A percentile compares a stretch with the other conserved stretches of the same genome.
Conservation (phyloP, 768 basidiomycete species). For the Xerocomus potaroensis region DNA sequence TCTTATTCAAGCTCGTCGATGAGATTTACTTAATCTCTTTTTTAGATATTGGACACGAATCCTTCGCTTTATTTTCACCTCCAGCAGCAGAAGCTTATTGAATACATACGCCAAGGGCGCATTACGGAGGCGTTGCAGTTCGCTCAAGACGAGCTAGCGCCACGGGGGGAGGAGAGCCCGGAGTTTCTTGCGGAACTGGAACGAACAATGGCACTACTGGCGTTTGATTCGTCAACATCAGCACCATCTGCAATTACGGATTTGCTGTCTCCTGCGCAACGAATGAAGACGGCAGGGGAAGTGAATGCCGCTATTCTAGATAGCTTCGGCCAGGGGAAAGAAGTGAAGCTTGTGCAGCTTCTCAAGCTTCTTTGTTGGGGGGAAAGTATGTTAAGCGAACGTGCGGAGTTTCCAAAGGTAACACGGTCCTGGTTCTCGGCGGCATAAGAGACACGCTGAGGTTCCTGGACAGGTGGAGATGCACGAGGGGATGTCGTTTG, state of each 20-base stretch:
- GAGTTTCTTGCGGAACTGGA: constrained; percentile 92
- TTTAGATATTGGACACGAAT: constrained; percentile 94
- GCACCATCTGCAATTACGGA: constrained; percentile 64
- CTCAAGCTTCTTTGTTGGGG: constrained; percentile 88
- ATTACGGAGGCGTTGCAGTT: constrained; percentile 81
- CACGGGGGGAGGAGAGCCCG: constrained; percentile 90
- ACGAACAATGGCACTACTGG: constrained; percentile 89
- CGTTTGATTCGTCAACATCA: constrained; percentile 61
- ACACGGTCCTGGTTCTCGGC: constrained; percentile 17
- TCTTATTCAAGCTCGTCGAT: constrained; percentile 1
- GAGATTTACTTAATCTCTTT: constrained; percentile 12
- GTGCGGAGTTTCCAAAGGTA: constrained; percentile 78
- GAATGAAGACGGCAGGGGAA: constrained; percentile 92
- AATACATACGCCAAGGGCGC: constrained; percentile 81
- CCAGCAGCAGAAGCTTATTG: constrained; percentile 94
- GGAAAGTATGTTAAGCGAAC: constrained; percentile 71
- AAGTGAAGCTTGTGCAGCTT: constrained; percentile 82
- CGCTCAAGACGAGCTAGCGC: constrained; percentile 91
- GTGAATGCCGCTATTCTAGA: constrained; percentile 95
- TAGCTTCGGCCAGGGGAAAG: constrained; percentile 85
- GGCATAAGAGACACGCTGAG: constrained; percentile 24
- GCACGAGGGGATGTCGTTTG: constrained; percentile 19
- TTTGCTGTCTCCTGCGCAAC: constrained; percentile 78
- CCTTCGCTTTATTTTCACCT: constrained; percentile 91
- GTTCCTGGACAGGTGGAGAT: constrained; percentile 29